Percentiles rank a stretch among this genome's conserved stretches.
These are phyloP conservation scores for Apiospora koreana DNA, from an alignment of 2,329 filamentous ascomycete genomes.

Conservation along the genomic window DNA sequence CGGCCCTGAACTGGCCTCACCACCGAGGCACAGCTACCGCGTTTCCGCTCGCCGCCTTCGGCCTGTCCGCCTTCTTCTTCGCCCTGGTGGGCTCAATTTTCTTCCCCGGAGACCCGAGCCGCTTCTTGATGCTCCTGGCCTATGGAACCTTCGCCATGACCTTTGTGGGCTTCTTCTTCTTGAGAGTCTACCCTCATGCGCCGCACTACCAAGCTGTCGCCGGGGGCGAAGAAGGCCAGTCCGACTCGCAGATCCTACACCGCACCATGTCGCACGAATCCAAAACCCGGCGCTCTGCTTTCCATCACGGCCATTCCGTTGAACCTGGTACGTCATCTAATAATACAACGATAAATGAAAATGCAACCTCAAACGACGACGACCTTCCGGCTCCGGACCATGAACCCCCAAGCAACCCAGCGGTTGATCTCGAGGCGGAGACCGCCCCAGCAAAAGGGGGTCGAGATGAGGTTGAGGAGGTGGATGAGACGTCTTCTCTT, in stretches of 20 bases:
- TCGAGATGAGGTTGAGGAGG: slow-evolving; percentile 35
- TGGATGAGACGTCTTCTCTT: slow-evolving; percentile 79
- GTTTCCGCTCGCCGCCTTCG: slow-evolving; percentile 90
- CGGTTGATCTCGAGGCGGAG: slow-evolving; percentile 23
- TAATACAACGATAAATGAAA: slow-evolving; percentile 30
- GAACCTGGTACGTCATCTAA: slow-evolving; percentile 67
- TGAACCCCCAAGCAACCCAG: slow-evolving; percentile 20
- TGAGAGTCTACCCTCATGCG: slow-evolving; percentile 67
- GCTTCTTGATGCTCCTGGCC: slow-evolving; percentile 78
- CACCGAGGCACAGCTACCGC: slow-evolving; percentile 92
- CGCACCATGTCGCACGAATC: slow-evolving; percentile 44
- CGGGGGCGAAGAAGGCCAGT: slow-evolving; percentile 34
- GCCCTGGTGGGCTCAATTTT: slow-evolving; percentile 74
- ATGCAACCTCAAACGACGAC: slow-evolving; percentile 26
- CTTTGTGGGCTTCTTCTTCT: slow-evolving; percentile 79
- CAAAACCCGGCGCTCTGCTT: slow-evolving; percentile 38
- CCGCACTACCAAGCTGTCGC: slow-evolving; percentile 58
- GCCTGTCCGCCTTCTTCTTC: slow-evolving; percentile 95
- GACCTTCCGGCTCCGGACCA: slow-evolving; percentile 23
- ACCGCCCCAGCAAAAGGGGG: slow-evolving; percentile 13
- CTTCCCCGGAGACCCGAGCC: slow-evolving; percentile 81
- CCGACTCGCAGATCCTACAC: slow-evolving; percentile 40
- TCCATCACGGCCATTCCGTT: slow-evolving; percentile 41
- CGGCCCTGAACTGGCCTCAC: slow-evolving; percentile 87
- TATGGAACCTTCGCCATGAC: slow-evolving; percentile 77